Evolutionary conservation across 768 basidiomycete genomes (phyloP), one percentile per base, ranked within the genome.

Genomic region (Boletales sp.): DNA sequence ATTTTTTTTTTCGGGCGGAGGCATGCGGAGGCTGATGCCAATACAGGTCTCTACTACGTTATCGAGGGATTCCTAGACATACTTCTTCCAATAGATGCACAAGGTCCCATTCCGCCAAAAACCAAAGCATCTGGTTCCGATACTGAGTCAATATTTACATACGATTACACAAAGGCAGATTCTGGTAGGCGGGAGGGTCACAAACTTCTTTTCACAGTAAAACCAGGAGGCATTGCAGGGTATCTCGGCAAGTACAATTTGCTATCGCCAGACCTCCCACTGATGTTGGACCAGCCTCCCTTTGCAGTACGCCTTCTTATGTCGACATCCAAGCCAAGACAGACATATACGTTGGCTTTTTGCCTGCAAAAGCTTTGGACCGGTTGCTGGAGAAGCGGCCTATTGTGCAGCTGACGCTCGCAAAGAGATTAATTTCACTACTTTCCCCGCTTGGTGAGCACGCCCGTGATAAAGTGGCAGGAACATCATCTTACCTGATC

Each of bases 281-380:
- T 49, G 43, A 56, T 29, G 36, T 8, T 24, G 13, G 12, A 40
- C 36, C 18, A 92, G 90, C 94, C 15, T 93, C 94, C 0, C 77
- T 98, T 4, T 92, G 90, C 57, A 87, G 86, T 47, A 93, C 88
- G 24, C 85, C 93, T 6, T 95, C 93, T 3, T 99, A 98, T 63
- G 94, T 98, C 39, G 92, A 95, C 65, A 97, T 99, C 65, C 86
- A 79, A 56, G 94, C 97, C 5, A 98, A 97, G 73, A 98, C 94
- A 0, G 95, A 99, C 63, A 88, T 87, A n/a, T 99, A 95, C 60
- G 97, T 98, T 55, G 97, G 97, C 0, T 95, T 95, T 68, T 69
- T 99, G 27, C 90, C 97, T 1, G 83, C 89, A 3, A 80, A 86
- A 62, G 87, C 95, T 7, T 72, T 99, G 48, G 93, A 98, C 62